Base-by-base conservation (phyloP, 1,284 basidiomycete species). In the Coriolopsis trogii region DNA sequence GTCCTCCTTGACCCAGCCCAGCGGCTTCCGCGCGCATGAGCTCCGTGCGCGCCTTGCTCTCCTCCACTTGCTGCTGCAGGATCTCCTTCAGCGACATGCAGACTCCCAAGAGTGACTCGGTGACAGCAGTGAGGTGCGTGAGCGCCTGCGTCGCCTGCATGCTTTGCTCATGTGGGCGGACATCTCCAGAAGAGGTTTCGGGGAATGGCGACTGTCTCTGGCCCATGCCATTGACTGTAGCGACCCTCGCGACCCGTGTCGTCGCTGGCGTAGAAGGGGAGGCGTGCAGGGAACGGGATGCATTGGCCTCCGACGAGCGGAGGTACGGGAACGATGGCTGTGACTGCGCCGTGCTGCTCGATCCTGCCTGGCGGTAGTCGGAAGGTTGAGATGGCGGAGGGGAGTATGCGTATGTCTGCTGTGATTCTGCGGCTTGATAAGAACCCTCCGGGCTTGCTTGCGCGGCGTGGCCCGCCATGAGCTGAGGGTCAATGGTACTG, bases 41-140 rank as follows among this genome's bases (percentile, higher is more conserved):
- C 81, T 75, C 61, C 73, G 63, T 79, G 53, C 84, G 82, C 58
- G 73, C 75, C 56, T 81, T 81, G 62, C 85, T 83, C 28, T 85
- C 72, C 57, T 85, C 84, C 54, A 86, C 82, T 18, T 81, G 74
- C 51, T 83, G 72, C 49, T 80, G 76, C 59, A 88, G 59, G 56
- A 85, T 82, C 49, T 87, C 85, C 41, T 85, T 61, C 30, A 70
- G 75, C 51, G 84, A 79, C 59, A 85, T 65, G 58, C 80, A 85
- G 8, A 80, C 73, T 10, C 75, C 69, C 42, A 87, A 68, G 67
- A 89, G 73, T 18, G 76, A 75, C 55, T 83, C 80, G 1, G 82
- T 75, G n/a, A 85, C 63, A 4, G 44, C 44, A 3, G 76, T 69
- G 29, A 87, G 65, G 47, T 79, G 80, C 34, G 79, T 64, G 23